Base-by-base conservation (phyloP, 805 yeast genomes). In the Naumovozyma castellii region DNA sequence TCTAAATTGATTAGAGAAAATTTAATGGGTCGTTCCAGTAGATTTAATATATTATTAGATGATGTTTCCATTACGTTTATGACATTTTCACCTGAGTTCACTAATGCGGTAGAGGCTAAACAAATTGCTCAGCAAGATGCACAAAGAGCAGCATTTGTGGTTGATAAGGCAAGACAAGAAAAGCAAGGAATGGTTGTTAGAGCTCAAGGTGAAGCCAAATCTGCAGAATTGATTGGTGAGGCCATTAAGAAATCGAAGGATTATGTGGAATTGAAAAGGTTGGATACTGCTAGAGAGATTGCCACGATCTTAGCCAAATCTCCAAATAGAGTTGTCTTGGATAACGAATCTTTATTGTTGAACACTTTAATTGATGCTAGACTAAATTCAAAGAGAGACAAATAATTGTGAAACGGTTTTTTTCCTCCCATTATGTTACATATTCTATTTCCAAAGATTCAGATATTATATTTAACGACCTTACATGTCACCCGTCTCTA, bases 111-210 rank as follows among this genome's bases (percentile, higher is more conserved):
- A 41, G 98, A 92, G 68, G 95, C 96, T 43, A 92, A 92, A 67
- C 98, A 92, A 70, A 92, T 92, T 65, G 97, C 98, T 20, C 98
- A 92, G 65, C 98, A 92, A 71, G 98, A 92, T 61, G 97, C 98
- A 16, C 97, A 92, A 67, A 80, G 95, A 64, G 97, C 98, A 6
- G 97, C 97, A 0, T 92, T 88, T 52, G 72, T 92, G 33, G 98
- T 92, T 39, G 98, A 92, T 64, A 85, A 87, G 61, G 98, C 98
- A 6, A 78, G 84, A 53, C 98, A 92, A 66, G 97, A 92, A 68
- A 92, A 92, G 64, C 97, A 92, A 66, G 94, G 94, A 60, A 73
- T 86, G 69, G 94, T 92, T 47, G 97, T 92, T 42, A 86, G 83
- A 64, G 97, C 98, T 10, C 84, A 86, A 63, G 98, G 98, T 77